Percentiles rank a stretch among this genome's conserved stretches.
Evolutionary conservation across 345 rosid genomes (phyloP).

Genomic region (Hibiscus trionum): DNA sequence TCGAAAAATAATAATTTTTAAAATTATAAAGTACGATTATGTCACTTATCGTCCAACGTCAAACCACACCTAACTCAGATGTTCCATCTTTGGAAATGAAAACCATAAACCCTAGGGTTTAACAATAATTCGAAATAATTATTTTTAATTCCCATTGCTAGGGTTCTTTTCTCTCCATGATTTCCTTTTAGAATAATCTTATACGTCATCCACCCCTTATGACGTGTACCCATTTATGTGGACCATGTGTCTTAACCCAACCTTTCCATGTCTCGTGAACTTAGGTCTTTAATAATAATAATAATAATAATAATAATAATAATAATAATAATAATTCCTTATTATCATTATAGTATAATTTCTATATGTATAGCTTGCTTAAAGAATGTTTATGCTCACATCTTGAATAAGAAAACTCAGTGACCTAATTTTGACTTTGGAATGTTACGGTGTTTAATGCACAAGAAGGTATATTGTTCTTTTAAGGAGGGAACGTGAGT

Average conservation of each 20-base stretch:
- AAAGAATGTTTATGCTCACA: neutral
- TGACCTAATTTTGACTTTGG: too few species aligned
- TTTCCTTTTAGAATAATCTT: neutral
- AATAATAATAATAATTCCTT: neutral
- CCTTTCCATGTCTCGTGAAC: conserved; percentile 14
- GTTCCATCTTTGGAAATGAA: neutral
- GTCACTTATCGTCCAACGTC: conserved; percentile 49
- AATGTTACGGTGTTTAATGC: too few species aligned
- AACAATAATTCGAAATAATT: conserved; percentile 13
- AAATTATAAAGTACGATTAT: conserved; percentile 16
- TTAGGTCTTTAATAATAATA: neutral
- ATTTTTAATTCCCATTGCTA: neutral
- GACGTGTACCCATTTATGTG: conserved; percentile 24
- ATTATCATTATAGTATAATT: neutral
- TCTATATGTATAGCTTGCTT: neutral
- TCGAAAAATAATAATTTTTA: too few species aligned
- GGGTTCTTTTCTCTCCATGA: neutral
- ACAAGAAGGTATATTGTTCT: too few species aligned
- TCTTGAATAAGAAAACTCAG: too few species aligned
- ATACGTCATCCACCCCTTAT: conserved; percentile 15
- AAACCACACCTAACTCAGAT: conserved; percentile 4
- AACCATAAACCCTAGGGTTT: conserved; percentile 21
- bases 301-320: too few species aligned
- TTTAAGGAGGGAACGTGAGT: too few species aligned
- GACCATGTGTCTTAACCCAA: conserved; percentile 13